These are phyloP conservation scores for Arbutus unedo DNA, from an alignment of 148 eudicot genomes.

Conservation along the genomic window DNA sequence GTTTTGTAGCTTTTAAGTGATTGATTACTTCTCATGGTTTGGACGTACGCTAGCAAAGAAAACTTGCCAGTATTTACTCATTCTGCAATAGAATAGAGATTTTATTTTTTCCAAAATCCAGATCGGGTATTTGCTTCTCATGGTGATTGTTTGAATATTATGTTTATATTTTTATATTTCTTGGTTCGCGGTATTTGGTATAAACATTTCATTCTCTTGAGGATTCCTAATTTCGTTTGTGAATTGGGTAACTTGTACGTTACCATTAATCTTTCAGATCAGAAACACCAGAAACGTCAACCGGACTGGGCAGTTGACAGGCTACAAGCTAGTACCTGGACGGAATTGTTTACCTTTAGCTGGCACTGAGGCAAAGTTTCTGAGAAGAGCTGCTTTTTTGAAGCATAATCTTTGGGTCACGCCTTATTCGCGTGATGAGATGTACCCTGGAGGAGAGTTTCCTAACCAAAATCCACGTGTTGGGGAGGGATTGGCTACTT, in stretches of 20 bases:
- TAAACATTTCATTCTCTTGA: not conserved
- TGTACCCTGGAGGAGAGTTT: conserved; percentile 95
- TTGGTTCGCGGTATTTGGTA: not conserved
- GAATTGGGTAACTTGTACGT: not conserved
- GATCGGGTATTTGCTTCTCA: not conserved
- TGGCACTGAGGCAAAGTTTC: conserved; percentile 86
- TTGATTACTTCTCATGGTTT: not conserved
- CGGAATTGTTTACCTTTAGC: conserved; percentile 88
- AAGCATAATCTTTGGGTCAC: conserved; percentile 99
- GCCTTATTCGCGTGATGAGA: conserved; percentile 66
- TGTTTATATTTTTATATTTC: not conserved
- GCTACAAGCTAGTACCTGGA: conserved; percentile 88
- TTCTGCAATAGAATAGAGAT: not conserved
- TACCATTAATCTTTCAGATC: conserved; percentile 37
- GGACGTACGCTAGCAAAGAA: not conserved
- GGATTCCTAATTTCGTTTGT: not conserved
- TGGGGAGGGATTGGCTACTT: conserved; percentile 93
- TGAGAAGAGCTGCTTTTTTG: conserved; percentile 92
- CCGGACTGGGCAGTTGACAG: conserved; percentile 89
- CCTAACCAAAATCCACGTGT: conserved; percentile 96
- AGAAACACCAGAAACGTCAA: conserved; percentile 91
- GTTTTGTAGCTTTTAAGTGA: not conserved
- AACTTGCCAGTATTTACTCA: not conserved
- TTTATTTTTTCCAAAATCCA: not conserved
- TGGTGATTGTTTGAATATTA: not conserved